Evolutionary conservation across 306 rosid genomes (phyloP), one percentile per base, ranked within the genome.

Genomic region (Sechiopsis laciniata): DNA sequence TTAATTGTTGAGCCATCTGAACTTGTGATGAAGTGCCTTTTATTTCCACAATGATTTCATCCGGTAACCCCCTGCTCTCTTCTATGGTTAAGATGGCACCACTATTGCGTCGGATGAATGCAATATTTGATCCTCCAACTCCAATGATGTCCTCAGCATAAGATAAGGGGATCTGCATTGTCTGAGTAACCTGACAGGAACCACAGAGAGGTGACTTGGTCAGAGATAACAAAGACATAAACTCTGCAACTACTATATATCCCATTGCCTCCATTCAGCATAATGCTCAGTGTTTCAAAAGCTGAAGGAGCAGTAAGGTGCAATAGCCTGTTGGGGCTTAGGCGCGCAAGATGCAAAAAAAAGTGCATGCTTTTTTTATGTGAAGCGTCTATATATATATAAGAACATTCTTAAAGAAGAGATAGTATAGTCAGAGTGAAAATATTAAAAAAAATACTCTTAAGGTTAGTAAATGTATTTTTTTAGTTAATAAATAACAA

Each of bases 131-230:
- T 77, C 99, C 99, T 84, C 90, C 96, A 78, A 89, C 76, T 60
- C 99, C 99, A 75, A 94, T 91, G 62, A 94, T 94, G 80, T 89
- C 96, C 84, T 94, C 99, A 0, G 97, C 99, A 71, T 89, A 94
- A 63, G 99, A 89, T 19, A 94, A 80, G 60, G 99, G 99, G 78
- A 94, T 85, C 88, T 91, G 97, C 97, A 94, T 89, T 55, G 99
- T 94, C 85, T 94, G 99, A 19, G 91, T 80, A 59, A 94, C 85
- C 99, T 94, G 86, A 78, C 54, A 73, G 77, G 73, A 72, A 15
- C 76, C 12, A 16, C 58, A 70, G 26, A 52, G 48, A 52, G 40
- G 13, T 51, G 45, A 70, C 24, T 48, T 13, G 19, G 12, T 69
- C 73, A 69, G 42, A 48, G n/a, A 22, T 48, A 15, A 24, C 22